Base-by-base conservation (phyloP, 805 yeast genomes). In the Teunomyces funiuensis region DNA sequence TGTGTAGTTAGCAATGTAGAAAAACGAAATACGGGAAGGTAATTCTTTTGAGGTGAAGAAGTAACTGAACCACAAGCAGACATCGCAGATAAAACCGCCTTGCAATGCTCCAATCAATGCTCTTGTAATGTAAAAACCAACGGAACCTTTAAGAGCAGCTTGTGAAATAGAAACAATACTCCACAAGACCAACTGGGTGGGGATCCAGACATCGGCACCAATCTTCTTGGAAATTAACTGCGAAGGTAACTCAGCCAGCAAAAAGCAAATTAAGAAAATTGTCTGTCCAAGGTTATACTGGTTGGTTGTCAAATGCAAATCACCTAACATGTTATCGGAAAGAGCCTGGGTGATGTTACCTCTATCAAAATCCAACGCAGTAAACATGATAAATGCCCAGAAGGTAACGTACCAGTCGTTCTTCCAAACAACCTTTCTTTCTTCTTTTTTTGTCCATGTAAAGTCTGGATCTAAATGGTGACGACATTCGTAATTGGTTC, bases 31-130 rank as follows among this genome's bases (percentile, higher is more conserved):
- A 41, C 88, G 65, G 17, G 79, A 57, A 1, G 85, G 70, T 13
- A 83, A 65, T 57, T 84, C 88, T 20, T 66, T 57, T 22, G 75
- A 54, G 7, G 79, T 83, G 62, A 77, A 84, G 60, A 82, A 83
- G 58, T 82, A 83, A 2, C 83, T 75, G 58, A 83, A 63, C 80
- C 83, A 83, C 36, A 82, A 61, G 41, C 77, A 72, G 25, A 76
- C 61, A 50, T 82, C 88, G 25, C 85, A 82, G 40, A 84, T 82
- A 27, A 57, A 56, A 1, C 61, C 62, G 34, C 62, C 62, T 28
- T 57, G 61, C 25, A 57, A 47, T 6, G 49, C 46, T 3, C 61
- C 62, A 7, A 57, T 44, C 14, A 57, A 46, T 2, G 55, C 57
- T 28, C 62, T 42, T n/a, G 58, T 52, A 25, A 48, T 39, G 31